Conservation (phyloP, 192 early-diverging fungal species). For the Coemansia guatemalensis region DNA sequence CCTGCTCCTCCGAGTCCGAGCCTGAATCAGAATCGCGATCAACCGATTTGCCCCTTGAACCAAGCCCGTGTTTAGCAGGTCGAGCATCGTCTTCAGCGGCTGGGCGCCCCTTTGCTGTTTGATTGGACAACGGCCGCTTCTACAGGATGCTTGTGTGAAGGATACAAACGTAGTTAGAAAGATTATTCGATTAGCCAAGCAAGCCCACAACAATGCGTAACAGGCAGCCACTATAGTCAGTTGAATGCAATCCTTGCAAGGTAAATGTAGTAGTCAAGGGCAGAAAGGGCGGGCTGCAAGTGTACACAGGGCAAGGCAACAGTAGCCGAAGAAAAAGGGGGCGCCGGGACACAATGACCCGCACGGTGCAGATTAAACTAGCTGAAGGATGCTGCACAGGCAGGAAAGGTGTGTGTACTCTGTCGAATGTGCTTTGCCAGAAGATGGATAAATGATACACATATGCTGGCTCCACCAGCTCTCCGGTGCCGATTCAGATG, state of each 20-base stretch:
- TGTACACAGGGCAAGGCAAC: not conserved
- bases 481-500: too few relatives aligned
- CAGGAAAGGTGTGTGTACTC: too few relatives aligned
- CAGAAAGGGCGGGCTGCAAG: not conserved
- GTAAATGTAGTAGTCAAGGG: constrained; percentile 11
- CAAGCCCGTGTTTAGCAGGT: not conserved
- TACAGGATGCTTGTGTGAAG: not conserved
- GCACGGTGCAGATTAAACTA: too few relatives aligned
- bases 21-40: constrained; percentile 22
- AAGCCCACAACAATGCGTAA: constrained; percentile 6
- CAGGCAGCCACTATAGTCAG: not conserved
- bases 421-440: too few relatives aligned
- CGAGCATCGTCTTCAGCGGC: not conserved
- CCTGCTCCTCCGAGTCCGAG: constrained; percentile 49
- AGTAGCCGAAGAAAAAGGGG: too few relatives aligned
- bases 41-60: not conserved
- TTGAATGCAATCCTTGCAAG: too few relatives aligned
- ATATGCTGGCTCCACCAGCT: too few relatives aligned
- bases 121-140: constrained; percentile 12
- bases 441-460: too few relatives aligned
- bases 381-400: too few relatives aligned
- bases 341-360: too few relatives aligned
- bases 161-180: not conserved
- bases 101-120: constrained; percentile 6
- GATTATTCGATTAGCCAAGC: constrained; percentile 5